Base-by-base conservation (phyloP, 1,139 yeast species). In the Pichia sp. region DNA sequence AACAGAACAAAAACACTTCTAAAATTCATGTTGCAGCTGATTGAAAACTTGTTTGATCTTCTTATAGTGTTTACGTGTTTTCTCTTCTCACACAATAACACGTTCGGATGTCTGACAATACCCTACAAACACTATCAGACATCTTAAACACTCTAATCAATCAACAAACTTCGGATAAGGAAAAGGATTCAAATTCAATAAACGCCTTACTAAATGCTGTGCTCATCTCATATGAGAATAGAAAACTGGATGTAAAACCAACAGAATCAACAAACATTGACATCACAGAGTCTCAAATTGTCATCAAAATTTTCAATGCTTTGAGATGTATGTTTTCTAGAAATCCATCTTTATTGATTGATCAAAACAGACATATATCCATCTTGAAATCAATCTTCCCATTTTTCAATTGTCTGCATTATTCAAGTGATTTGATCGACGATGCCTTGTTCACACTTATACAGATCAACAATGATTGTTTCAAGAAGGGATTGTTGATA, bases 201-300 rank as follows among this genome's bases (percentile, higher is more conserved):
- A 56, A 58, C 41, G 60, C 65, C 9, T 49, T 63, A 16, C 40
- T 63, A 6, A 50, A 50, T 16, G 57, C 56, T 15, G 66, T 64
- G 7, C 46, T 64, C 30, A 59, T 62, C 0, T 57, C 57, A 0
- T 60, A 59, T 37, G 41, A 55, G 1, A 47, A 53, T 12, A 52
- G 53, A 29, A 35, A 41, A 7, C 44, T 57, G 5, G 45, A 49
- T 32, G 45, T 24, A 2, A 53, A 51, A n/a, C 13, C 13, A 9
- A n/a, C 22, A 7, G 6, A 16, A 4, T 12, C 23, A 3, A 27
- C 37, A 7, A 40, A 24, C 7, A 18, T 47, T 11, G 43, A 24
- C 7, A 18, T 47, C 3, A 26, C 36, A 1, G 63, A 62, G 44
- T 46, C 48, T 12, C 23, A 39, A 2, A 57, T 62, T 4, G 58